Evolutionary conservation across 345 rosid genomes (phyloP).

Genomic region (Rhodomyrtus tomentosa): DNA sequence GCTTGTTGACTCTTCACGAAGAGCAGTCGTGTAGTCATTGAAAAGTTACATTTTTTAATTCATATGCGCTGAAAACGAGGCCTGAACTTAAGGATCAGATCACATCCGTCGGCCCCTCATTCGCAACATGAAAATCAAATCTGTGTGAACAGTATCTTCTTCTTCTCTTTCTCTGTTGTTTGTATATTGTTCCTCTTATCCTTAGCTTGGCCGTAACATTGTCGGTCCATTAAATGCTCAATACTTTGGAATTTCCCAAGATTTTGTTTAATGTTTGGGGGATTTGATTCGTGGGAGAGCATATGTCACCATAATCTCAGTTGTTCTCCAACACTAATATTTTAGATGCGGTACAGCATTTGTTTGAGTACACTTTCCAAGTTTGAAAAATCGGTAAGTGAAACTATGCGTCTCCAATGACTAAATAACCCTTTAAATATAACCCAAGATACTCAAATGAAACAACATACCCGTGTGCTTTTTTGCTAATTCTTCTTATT

Average conservation of each 20-base stretch:
- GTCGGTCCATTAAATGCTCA: neutral
- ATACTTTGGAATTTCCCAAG: neutral
- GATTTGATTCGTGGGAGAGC: neutral
- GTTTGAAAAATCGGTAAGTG: neutral
- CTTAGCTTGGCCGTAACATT: neutral
- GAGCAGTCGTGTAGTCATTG: neutral
- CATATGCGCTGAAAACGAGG: neutral
- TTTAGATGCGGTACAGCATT: neutral
- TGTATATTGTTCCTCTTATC: neutral
- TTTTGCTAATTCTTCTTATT: neutral
- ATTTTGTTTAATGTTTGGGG: neutral
- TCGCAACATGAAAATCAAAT: neutral
- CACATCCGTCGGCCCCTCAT: neutral
- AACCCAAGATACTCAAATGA: neutral
- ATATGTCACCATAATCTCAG: constrained; percentile 6
- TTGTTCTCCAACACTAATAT: neutral
- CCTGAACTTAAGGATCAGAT: neutral
- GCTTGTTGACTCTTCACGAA: neutral
- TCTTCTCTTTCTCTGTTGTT: neutral
- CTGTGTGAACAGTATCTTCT: neutral
- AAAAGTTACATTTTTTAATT: neutral
- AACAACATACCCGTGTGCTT: neutral
- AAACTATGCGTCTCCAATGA: neutral
- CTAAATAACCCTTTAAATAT: neutral
- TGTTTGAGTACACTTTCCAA: neutral